A percentile compares a stretch with the other conserved stretches of the same genome.
Evolutionary conservation across 2,329 filamentous ascomycete genomes (phyloP).

Genomic region (Monosporascus sp.): DNA sequence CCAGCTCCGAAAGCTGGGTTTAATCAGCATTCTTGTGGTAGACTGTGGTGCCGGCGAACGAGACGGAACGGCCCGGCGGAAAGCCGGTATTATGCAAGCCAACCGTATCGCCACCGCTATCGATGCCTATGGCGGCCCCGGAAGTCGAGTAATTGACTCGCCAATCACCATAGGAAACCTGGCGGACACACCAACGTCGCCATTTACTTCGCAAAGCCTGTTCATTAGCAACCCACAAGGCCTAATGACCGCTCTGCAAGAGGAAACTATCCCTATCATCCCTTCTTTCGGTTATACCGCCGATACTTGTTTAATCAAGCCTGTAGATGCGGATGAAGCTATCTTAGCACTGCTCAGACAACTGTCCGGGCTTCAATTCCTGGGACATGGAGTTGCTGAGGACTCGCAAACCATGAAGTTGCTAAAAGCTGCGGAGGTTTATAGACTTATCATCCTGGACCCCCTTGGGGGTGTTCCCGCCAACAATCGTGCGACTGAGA

Average conservation of each 20-base stretch:
- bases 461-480: constrained; percentile 80
- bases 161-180: constrained; percentile 38
- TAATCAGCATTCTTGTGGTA: constrained; percentile 77
- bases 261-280: constrained; percentile 67
- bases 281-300: constrained; percentile 43
- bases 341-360: constrained; percentile 73
- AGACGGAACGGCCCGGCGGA: constrained; percentile 32
- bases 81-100: constrained; percentile 56
- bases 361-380: constrained; percentile 62
- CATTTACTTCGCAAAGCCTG: constrained; percentile 28
- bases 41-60: constrained; percentile 53
- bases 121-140: constrained; percentile 62
- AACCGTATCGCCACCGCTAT: constrained; percentile 71
- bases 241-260: constrained; percentile 60
- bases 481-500: constrained; percentile 52
- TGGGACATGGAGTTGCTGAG: constrained; percentile 31
- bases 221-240: constrained; percentile 44
- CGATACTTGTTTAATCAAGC: constrained; percentile 32
- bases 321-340: constrained; percentile 52
- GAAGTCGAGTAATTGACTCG: constrained; percentile 63
- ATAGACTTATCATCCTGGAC: constrained; percentile 86
- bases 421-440: constrained; percentile 46
- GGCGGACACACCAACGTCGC: constrained; percentile 20
- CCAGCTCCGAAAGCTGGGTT: constrained; percentile 76
- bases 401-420: constrained; percentile 29